Evolutionary conservation across 2,329 filamentous ascomycete genomes (phyloP), one percentile per base, ranked within the genome.

Genomic region (Xylariaceae sp.): DNA sequence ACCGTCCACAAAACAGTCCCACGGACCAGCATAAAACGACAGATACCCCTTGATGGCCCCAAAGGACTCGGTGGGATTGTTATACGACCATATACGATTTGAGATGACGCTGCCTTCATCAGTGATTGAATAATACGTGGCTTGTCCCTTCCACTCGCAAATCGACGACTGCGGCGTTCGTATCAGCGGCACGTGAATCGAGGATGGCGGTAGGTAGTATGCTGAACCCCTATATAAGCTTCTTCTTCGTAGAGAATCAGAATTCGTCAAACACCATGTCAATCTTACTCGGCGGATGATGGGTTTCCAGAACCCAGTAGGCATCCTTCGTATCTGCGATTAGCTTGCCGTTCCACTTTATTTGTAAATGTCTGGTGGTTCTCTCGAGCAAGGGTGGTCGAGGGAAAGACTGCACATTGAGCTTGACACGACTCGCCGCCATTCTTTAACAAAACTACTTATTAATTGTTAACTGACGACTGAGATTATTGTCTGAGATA

Each of bases 231-330:
- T 34, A 9, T 4, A 29, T 49, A 7, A 29, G 29, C 26, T 12
- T 16, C 6, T n/a, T 21, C 29, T 41, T 26, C 17, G n/a, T 8
- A 26, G 4, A 40, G 26, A 16, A 28, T 43, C 46, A 14, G 41
- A 48, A 31, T 9, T 14, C 34, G 36, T 43, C 26, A 36, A 8
- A n/a, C 8, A 16, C 40, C 3, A 6, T 6, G 26, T 45, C 26
- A n/a, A 17, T 9, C 45, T 44, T 66, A 84, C 81, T 86, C 4
- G 85, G 85, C 29, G 85, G 82, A 64, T 87, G 84, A 62, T 83
- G 82, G 16, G 84, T 86, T 69, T 87, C 84, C 29, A 87, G 73
- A 3, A 85, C 83, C 84, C 85, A 87, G 68, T 80, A 87, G 2
- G 79, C 83, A 41, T 83, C 77, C 52, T 74, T 80, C 6, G 85